These are phyloP conservation scores for Trypethelium eluteriae DNA, from an alignment of 495 filamentous ascomycete species.

Conservation along the genomic window DNA sequence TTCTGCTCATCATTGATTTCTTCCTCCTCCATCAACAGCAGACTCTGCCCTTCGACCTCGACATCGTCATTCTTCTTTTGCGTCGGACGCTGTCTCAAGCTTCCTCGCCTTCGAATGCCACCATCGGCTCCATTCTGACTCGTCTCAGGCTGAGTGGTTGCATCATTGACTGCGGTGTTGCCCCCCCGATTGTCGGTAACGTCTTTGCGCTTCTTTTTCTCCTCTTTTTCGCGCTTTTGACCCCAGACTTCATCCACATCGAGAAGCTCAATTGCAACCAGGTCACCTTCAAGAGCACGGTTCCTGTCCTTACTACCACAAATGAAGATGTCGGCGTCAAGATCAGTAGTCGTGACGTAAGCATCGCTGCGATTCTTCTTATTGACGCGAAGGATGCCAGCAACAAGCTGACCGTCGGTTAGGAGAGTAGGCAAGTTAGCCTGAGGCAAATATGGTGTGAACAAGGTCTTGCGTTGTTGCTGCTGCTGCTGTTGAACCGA, in stretches of 20 bases:
- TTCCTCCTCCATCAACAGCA: conserved; percentile 93
- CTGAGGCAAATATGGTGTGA: conserved; percentile 95
- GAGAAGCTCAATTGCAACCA: conserved; percentile 91
- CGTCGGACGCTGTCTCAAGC: conserved; percentile 89
- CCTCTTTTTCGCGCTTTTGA: conserved; percentile 97
- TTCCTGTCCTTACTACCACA: conserved; percentile 98
- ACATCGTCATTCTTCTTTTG: conserved; percentile 99
- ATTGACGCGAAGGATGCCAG: conserved; percentile 94
- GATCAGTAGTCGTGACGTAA: conserved; percentile 87
- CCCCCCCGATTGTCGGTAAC: conserved; percentile 81
- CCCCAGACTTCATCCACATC: conserved; percentile 98
- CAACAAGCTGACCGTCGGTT: conserved; percentile 85
- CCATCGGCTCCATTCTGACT: conserved; percentile 59
- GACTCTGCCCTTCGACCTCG: conserved; percentile 94
- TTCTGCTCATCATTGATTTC: conserved; percentile 98
- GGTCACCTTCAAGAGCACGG: conserved; percentile 87
- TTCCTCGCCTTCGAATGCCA: conserved; percentile 83
- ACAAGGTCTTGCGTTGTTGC: conserved; percentile 94
- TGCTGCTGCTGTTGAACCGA: conserved; percentile 63
- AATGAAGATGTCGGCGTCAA: conserved; percentile 98
- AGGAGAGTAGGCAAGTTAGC: conserved; percentile 87
- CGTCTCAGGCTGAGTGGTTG: conserved; percentile 56
- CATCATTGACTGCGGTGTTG: conserved; percentile 58
- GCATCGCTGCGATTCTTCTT: conserved; percentile 99
- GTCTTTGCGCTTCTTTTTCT: conserved; percentile 99